Evolutionary conservation across 2,329 filamentous ascomycete species (phyloP).

Genomic region (Clarireedia hainanense): DNA sequence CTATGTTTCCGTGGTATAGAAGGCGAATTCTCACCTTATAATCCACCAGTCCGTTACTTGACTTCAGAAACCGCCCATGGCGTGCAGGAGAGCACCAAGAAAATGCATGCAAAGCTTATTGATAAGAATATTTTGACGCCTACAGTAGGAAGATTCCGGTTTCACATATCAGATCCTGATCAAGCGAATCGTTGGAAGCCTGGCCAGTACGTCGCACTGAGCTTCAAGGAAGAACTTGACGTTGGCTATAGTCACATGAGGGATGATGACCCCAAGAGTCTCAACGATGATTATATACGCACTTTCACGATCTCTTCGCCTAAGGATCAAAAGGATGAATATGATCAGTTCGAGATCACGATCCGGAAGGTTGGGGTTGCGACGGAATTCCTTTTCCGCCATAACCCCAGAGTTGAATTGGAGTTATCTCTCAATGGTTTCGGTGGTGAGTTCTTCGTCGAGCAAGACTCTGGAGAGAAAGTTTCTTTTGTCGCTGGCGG

Average conservation of each 20-base stretch:
- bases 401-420: constrained; percentile 44
- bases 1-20: constrained; percentile 58
- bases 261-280: constrained; percentile 66
- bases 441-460: constrained; percentile 54
- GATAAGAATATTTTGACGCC: constrained; percentile 55
- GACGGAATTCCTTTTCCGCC: constrained; percentile 56
- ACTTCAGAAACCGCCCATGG: constrained; percentile 42
- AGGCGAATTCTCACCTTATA: constrained; percentile 66
- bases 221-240: constrained; percentile 62
- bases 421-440: constrained; percentile 66
- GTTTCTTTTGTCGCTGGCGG: constrained; percentile 65
- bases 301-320: constrained; percentile 73
- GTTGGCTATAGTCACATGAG: constrained; percentile 76
- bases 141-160: constrained; percentile 58
- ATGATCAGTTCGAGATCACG: constrained; percentile 57
- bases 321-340: constrained; percentile 13
- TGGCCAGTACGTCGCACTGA: constrained; percentile 72
- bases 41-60: constrained; percentile 62
- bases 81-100: constrained; percentile 8
- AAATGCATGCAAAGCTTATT: constrained; percentile 44
- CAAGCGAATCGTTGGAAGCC: constrained; percentile 44
- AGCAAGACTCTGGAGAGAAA: constrained; percentile 22
- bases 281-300: constrained; percentile 79
- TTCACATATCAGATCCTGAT: constrained; percentile 36
- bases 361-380: constrained; percentile 60